Evolutionary conservation across 306 rosid species (phyloP), one percentile per base, ranked within the genome.

Genomic region (Lagenaria siceraria): DNA sequence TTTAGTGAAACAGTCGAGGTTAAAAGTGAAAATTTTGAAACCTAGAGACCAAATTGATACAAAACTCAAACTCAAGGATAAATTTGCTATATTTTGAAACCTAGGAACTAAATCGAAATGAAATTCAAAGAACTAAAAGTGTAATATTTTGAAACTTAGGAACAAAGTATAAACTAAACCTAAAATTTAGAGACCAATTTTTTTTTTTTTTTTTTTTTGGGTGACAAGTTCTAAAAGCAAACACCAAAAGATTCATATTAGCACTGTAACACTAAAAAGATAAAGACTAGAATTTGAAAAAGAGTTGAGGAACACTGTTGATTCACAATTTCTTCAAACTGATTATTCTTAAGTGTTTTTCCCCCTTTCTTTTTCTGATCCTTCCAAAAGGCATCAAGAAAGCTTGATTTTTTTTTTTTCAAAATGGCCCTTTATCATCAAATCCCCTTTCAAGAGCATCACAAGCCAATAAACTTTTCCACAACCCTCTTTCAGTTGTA

Each of bases 221-320:
- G 36, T 8, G 22, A 7, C n/a, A 22, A 58, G 24, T 2, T 58
- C 17, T 27, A 38, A 65, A 36, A n/a, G 73, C 52, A 38, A 12
- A 46, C 13, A 66, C 80, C 79, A 80, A 80, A 69, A 75, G 85
- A 81, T 79, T 87, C 87, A 84, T 73, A 64, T 73, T 27, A 18
- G 17, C 40, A 78, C 78, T 70, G 75, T 70, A 19, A 79, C 63
- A 62, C 78, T 75, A 66, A 84, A 80, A 82, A 81, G 84, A 78
- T 87, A 82, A 87, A 85, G 83, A 80, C 91, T 84, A 87, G 78
- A 81, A 78, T 85, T 85, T 82, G 83, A 83, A 83, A 81, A 81
- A 56, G 21, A 82, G 65, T 80, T 83, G 76, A 82, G 62, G 61
- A 58, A 69, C 86, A 82, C 90, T 70, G 75, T 70, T 43, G n/a